Evolutionary conservation across 2,329 filamentous ascomycete genomes (phyloP), one percentile per base, ranked within the genome.

Genomic region (Magnaporthales sp.): DNA sequence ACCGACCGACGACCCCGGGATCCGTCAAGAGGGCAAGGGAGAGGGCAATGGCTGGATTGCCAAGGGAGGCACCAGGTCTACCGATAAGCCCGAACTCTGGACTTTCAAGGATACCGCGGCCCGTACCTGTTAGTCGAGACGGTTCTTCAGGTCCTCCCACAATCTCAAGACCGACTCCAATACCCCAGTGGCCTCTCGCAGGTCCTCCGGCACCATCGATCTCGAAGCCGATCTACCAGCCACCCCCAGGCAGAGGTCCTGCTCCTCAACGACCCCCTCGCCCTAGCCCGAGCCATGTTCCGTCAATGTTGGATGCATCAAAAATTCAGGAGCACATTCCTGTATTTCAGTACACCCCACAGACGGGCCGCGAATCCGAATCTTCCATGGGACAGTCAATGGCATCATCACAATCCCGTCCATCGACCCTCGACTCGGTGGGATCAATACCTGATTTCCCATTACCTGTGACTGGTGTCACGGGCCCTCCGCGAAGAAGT

Each of bases 391-490:
- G 82, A 1, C 79, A 82, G 64, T 64, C 62, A 19, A 83, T 82
- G 1, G 78, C 80, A 7, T 82, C 83, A 3, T 80, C 78, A 4
- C 77, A 81, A 56, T 84, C 83, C 58, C 81, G 84, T n/a, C 77
- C 77, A 15, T 86, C 85, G 1, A 84, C 83, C 4, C 70, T 82
- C 13, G 84, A 83, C 3, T 84, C 83, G 1, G 78, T 83, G 22
- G 85, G 81, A 38, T 83, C 85, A 3, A 86, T 88, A 67, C 85
- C 86, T 4, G 86, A 89, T 68, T 86, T 86, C 67, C 84, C 84
- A 3, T 71, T 83, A 8, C 82, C 83, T 4, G 74, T 75, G 15
- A 67, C 67, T 66, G 71, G 46, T 32, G 72, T 71, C 46, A 72
- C 71, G 64, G 71, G 73, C 26, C 75, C 76, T 2, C 73, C 75